These are phyloP conservation scores for Candolleomyces aberdarensis DNA, from an alignment of 768 basidiomycete species.

Conservation along the genomic window DNA sequence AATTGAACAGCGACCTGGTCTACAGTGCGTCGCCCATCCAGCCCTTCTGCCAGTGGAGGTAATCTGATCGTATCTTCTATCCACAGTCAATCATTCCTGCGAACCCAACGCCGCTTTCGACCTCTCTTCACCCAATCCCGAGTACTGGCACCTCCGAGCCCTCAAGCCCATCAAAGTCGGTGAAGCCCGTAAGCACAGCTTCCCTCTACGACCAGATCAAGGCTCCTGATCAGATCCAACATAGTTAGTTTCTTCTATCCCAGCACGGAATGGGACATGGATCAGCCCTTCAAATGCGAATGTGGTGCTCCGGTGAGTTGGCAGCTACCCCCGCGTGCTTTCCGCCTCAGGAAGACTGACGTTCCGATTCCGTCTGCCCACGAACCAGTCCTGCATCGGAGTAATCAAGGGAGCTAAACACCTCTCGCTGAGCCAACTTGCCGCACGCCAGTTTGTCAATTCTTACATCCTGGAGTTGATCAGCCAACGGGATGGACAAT, in stretches of 20 bases:
- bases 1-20: slow-evolving; percentile 57
- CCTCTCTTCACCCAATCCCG: slow-evolving; percentile 36
- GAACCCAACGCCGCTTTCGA: slow-evolving; percentile 57
- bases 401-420: slow-evolving; percentile 44
- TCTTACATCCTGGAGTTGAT: slow-evolving; percentile 38
- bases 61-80: background rate
- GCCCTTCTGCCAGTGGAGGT: background rate
- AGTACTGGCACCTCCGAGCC: slow-evolving; percentile 49
- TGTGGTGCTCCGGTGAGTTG: slow-evolving; percentile 41
- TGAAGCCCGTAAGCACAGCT: slow-evolving; percentile 32
- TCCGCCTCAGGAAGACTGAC: background rate
- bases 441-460: slow-evolving; percentile 35
- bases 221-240: slow-evolving; percentile 4
- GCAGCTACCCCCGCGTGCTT: background rate
- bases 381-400: slow-evolving; percentile 41
- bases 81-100: slow-evolving; percentile 59
- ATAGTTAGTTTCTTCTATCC: slow-evolving; percentile 63
- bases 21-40: slow-evolving; percentile 40
- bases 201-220: slow-evolving; percentile 13
- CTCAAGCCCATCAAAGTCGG: slow-evolving; percentile 36
- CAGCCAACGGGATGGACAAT: slow-evolving; percentile 20
- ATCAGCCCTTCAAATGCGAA: slow-evolving; percentile 53
- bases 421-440: slow-evolving; percentile 34
- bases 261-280: slow-evolving; percentile 70
- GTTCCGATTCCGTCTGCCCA: background rate